Evolutionary conservation across 495 filamentous ascomycete species (phyloP).

Genomic region (Ramalina peruviana): DNA sequence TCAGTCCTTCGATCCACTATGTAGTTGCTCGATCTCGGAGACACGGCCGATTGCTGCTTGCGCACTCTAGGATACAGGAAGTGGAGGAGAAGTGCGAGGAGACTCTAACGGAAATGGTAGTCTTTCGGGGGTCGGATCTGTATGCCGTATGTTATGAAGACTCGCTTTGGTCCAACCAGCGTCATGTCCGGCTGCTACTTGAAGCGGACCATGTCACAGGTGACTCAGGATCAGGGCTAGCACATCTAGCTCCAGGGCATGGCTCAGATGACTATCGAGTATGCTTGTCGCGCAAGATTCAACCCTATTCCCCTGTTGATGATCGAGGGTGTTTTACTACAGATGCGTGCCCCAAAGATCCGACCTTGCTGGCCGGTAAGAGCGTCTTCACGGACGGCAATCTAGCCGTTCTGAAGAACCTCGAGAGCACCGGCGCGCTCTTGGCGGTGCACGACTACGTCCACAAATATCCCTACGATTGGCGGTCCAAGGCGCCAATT

Average conservation of each 20-base stretch:
- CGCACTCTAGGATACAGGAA: constrained; percentile 47
- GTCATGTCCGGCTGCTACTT: constrained; percentile 47
- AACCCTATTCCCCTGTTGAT: constrained; percentile 67
- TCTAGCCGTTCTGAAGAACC: constrained; percentile 49
- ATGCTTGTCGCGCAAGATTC: constrained; percentile 50
- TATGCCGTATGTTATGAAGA: constrained; percentile 51
- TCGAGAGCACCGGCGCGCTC: constrained; percentile 40
- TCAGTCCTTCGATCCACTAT: constrained; percentile 62
- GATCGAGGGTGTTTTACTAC: constrained; percentile 64
- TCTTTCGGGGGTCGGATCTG: constrained; percentile 52
- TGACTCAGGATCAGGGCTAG: constrained; percentile 77
- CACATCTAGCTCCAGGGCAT: constrained; percentile 88
- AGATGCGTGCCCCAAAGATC: constrained; percentile 55
- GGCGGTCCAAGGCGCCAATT: constrained; percentile 85
- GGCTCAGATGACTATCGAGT: constrained; percentile 93
- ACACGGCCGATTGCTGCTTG: constrained; percentile 48
- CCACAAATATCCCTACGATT: constrained; percentile 97
- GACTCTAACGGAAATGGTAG: constrained; percentile 34
- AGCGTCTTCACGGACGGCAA: constrained; percentile 52
- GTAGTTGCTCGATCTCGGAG: constrained; percentile 42
- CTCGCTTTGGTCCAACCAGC: constrained; percentile 32
- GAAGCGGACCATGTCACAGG: constrained; percentile 76
- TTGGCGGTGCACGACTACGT: constrained; percentile 51
- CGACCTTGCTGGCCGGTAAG: constrained; percentile 44
- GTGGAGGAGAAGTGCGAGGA: constrained; percentile 31